Conservation (phyloP, 2,329 filamentous ascomycete species). For the Escovopsis sp. region DNA sequence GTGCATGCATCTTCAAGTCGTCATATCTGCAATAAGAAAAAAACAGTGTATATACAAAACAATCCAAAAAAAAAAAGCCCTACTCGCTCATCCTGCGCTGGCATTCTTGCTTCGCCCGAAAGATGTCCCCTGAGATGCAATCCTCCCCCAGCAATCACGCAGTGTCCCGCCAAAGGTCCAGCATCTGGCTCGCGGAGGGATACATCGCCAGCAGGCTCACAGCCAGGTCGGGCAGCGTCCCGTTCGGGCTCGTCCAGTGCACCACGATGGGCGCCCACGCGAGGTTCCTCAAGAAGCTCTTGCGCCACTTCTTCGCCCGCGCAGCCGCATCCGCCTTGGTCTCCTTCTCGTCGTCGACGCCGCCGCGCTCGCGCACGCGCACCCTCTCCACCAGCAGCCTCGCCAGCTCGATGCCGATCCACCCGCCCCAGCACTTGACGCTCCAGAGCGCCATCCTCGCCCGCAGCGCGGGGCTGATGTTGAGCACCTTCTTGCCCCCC, state of each 20-base stretch:
- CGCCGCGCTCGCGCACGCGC: conserved; percentile 16
- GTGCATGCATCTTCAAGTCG: no score
- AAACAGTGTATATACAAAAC: no score
- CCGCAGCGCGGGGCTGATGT: conserved; percentile 40
- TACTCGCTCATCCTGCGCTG: no score
- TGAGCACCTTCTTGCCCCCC: conserved; percentile 55
- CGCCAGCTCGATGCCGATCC: conserved; percentile 62
- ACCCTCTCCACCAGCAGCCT: conserved; percentile 39
- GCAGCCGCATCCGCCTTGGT: conserved; percentile 23
- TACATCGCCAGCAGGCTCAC: conserved; percentile 29
- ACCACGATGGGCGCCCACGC: conserved; percentile 72
- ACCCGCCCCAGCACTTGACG: conserved; percentile 64
- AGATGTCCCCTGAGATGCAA: no score
- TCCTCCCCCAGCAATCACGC: conserved; percentile 8
- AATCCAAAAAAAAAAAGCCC: no score
- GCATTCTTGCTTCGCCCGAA: no score
- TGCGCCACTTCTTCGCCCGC: conserved; percentile 43
- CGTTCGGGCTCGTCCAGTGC: conserved; percentile 65
- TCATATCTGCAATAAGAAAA: no score
- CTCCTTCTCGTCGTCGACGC: conserved; percentile 14
- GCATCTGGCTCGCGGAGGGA: conserved; percentile 30
- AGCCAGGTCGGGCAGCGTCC: conserved; percentile 24
- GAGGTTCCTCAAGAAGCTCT: conserved; percentile 51
- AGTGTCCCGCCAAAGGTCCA: conserved; percentile 29
- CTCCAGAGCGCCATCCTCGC: conserved; percentile 54